Evolutionary conservation across 805 yeast species (phyloP).

Genomic region (Starmera dryadoides): DNA sequence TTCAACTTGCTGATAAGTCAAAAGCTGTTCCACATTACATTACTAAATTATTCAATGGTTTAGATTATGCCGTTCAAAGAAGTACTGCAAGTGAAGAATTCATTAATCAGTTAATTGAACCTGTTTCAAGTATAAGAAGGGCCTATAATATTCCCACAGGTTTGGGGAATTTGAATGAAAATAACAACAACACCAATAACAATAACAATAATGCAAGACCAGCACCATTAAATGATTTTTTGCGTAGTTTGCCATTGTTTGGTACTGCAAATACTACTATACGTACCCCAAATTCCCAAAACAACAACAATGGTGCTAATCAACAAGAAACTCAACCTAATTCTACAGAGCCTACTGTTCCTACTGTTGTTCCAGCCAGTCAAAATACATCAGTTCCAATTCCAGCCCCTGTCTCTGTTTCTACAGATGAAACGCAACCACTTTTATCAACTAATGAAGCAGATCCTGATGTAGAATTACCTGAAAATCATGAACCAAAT

Average conservation of each 20-base stretch:
- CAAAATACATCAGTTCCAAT: too few relatives aligned
- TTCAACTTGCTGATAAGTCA: slow-evolving; percentile 13
- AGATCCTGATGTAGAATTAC: not conserved
- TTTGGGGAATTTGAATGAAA: too few relatives aligned
- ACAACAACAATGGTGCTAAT: too few relatives aligned
- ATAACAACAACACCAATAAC: not conserved
- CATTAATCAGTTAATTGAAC: not conserved
- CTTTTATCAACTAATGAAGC: not conserved
- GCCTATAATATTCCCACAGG: too few relatives aligned
- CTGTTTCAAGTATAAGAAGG: not conserved
- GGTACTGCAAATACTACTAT: too few relatives aligned
- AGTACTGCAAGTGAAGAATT: slow-evolving; percentile 1
- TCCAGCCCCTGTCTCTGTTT: too few relatives aligned
- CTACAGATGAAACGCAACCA: not conserved
- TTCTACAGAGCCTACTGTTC: too few relatives aligned
- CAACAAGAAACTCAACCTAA: too few relatives aligned
- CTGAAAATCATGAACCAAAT: not conserved
- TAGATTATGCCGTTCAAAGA: slow-evolving; percentile 11
- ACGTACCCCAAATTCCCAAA: too few relatives aligned
- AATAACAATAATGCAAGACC: not conserved
- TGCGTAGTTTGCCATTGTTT: not conserved
- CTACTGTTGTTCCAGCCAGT: too few relatives aligned
- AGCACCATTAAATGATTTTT: not conserved
- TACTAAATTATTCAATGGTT: slow-evolving; percentile 8
- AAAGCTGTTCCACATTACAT: slow-evolving; percentile 8